Percentiles rank a stretch among this genome's conserved stretches.
phyloP scores from a whole-genome alignment of 495 filamentous ascomycete species.

The Podospora anserina region DNA sequence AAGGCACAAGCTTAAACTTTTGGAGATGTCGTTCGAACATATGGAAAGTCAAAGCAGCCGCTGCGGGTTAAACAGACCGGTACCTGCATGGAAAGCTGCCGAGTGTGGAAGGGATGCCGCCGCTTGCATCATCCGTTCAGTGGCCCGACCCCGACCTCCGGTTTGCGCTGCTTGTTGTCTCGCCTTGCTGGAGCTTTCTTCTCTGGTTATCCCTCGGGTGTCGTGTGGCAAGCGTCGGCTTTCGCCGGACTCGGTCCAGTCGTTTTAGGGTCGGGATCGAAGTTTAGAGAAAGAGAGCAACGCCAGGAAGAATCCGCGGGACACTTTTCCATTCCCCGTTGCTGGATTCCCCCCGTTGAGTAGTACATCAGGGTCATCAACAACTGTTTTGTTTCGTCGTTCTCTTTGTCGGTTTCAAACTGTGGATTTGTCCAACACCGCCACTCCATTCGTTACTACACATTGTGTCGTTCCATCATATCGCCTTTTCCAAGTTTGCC shows the following conservation, averaged over 20 bases:
- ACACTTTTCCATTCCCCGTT: background rate
- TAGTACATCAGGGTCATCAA: background rate
- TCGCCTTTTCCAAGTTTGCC: background rate
- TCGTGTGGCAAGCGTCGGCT: conserved; percentile 22
- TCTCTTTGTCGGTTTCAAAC: background rate
- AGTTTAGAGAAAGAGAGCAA: background rate
- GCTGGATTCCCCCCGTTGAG: background rate
- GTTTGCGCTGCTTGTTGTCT: background rate
- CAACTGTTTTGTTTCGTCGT: background rate
- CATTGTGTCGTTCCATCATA: background rate
- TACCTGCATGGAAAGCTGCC: conserved; percentile 15
- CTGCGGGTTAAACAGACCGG: conserved; percentile 13
- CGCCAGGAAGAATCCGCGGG: background rate
- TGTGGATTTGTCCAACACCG: background rate
- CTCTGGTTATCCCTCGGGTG: background rate
- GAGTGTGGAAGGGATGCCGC: conserved; percentile 1
- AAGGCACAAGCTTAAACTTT: background rate
- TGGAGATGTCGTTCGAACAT: background rate
- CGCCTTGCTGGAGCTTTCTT: background rate
- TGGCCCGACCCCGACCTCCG: background rate
- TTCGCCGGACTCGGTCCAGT: conserved; percentile 15
- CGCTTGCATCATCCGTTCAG: background rate
- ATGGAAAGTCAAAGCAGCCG: background rate
- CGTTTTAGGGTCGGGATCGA: background rate
- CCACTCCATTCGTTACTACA: background rate